Base-by-base conservation (phyloP, 148 eudicot species). In the Simmondsia chinensis region DNA sequence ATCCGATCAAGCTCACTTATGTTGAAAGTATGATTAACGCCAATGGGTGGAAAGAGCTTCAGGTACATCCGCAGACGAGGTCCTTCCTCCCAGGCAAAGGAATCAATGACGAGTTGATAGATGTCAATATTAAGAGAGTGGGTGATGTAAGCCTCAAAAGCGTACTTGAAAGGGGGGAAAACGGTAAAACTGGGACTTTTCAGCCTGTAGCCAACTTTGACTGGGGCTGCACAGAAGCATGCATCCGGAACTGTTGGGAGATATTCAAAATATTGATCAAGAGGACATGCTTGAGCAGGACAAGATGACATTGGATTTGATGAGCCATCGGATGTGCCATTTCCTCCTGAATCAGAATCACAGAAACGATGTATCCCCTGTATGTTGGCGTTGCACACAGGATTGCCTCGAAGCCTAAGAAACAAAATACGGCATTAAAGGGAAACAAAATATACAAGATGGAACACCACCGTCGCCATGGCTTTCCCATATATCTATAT, bases 151-250 rank as follows among this genome's bases (percentile, higher is more conserved):
- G 28, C 45, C 54, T 59, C 73, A 67, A 88, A 83, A 39, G 41
- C 51, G 54, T 49, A 4, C 5, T 20, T 37, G 51, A 77, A 78
- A 4, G 97, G 94, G 26, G 59, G 71, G 40, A 88, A 88, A 50
- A 70, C 65, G 35, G 71, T 65, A 56, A 88, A 77, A 53, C 94
- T 81, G 8, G 97, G 94, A 68, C 97, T 88, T 61, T 85, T 83
- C 32, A 88, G 73, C 53, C 94, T 69, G 52, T 83, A 71, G 44
- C 81, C 91, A 37, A 88, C 68, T 56, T 77, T 53, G 45, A 88
- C 56, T 57, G 97, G 96, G 38, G 80, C 69, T n/a, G 94, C 94
- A 76, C 97, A 88, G 59, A 75, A 73, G 73, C 97, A 88, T 21
- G 43, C 21, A n/a, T n/a, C n/a, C 29, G 77, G 75, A 55, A 76